Percentiles rank a stretch among this genome's conserved stretches.
Conservation (phyloP, 805 yeast species). For the fission yeast (Schizosaccharomyces pombe) region ASM294v3 CU329670.1:4884001-4884500, state of each 20-base stretch:
- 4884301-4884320: constrained; percentile 2
- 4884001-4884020: neutral
- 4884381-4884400: neutral
- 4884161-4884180: neutral
- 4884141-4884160: neutral
- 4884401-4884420: neutral
- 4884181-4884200: neutral
- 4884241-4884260: neutral
- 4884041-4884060: neutral
- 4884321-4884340: neutral
- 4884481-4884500: constrained; percentile 36
- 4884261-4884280: neutral
- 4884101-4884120: neutral
- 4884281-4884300: neutral
- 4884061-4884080: neutral
- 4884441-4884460: constrained; percentile 85
- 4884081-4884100: too few relatives aligned
- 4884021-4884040: neutral
- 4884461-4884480: constrained; percentile 46
- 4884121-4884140: neutral
- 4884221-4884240: neutral
- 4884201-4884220: neutral
- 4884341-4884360: neutral
- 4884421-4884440: constrained; percentile 84
- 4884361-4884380: constrained; percentile 2